Conservation (phyloP, 176 grass and related monocot species). For the Juncus inflexus region DNA sequence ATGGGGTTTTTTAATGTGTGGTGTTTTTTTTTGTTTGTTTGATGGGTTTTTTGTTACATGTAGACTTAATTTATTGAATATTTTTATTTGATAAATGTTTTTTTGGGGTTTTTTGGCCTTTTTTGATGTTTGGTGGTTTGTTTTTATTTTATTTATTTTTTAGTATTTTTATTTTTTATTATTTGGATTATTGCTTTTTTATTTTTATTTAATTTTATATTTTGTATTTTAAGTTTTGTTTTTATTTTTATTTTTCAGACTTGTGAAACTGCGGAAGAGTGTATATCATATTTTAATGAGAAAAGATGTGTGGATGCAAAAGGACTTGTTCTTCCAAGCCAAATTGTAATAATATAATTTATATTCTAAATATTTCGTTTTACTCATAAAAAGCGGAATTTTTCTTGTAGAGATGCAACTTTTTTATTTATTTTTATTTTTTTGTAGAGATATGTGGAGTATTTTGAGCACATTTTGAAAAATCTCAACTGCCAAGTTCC, state of each 20-base stretch:
- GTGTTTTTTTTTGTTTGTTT: constrained; percentile 18
- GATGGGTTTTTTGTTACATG: neutral
- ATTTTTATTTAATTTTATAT: neutral
- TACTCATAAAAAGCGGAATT: constrained; percentile 9
- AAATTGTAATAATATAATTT: constrained; percentile 55
- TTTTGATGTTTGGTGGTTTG: no score
- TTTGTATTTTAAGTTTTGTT: constrained; percentile 16
- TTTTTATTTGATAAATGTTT: no score
- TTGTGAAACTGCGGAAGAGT: constrained; percentile 93
- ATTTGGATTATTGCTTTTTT: no score
- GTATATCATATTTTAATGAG: constrained; percentile 92
- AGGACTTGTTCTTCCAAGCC: constrained; percentile 97
- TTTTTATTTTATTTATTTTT: no score
- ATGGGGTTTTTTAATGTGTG: constrained; percentile 9
- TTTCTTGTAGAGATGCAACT: constrained; percentile 19
- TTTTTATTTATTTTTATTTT: constrained; percentile 16
- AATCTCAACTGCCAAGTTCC: constrained; percentile 95
- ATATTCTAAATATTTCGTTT: no score
- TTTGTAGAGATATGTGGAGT: constrained; percentile 91
- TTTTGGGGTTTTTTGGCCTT: neutral
- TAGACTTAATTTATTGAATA: no score
- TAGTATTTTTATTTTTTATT: no score
- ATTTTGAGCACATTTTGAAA: constrained; percentile 85
- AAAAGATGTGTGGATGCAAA: constrained; percentile 98
- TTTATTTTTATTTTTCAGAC: constrained; percentile 42